Percentiles rank a stretch among this genome's conserved stretches.
phyloP scores from a whole-genome alignment of 2,329 filamentous ascomycete genomes.

The Tothia fuscella region DNA sequence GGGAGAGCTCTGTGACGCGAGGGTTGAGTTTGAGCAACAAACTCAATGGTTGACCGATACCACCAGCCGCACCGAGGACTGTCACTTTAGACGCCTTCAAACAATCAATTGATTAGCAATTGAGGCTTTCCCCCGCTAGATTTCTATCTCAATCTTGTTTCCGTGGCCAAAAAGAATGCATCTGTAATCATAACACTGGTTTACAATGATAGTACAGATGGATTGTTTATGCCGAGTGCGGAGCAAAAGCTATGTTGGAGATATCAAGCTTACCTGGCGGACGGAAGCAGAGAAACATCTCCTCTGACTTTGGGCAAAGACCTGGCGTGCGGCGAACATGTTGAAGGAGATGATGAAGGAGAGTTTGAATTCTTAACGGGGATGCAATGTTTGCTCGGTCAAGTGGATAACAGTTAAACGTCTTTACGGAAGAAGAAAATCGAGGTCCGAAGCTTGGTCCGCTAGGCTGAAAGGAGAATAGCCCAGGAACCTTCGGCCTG shows the following conservation, averaged over 20 bases:
- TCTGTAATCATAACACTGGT: conserved; percentile 17
- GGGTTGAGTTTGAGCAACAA: conserved; percentile 98
- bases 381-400: too few species aligned
- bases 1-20: conserved; percentile 80
- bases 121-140: too few species aligned
- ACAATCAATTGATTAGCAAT: conserved; percentile 17
- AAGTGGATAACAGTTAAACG: too few species aligned
- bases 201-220: conserved; percentile 3
- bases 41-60: conserved; percentile 96
- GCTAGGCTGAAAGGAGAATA: too few species aligned
- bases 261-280: conserved; percentile 32
- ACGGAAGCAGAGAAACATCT: conserved; percentile 41
- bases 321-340: conserved; percentile 59
- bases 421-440: too few species aligned
- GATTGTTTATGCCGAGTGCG: background rate
- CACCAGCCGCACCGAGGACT: conserved; percentile 91
- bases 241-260: background rate
- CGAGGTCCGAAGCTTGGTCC: too few species aligned
- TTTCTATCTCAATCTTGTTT: too few species aligned
- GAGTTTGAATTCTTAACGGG: too few species aligned
- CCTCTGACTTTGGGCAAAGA: conserved; percentile 38
- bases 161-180: background rate
- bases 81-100: conserved; percentile 87
- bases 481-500: too few species aligned
- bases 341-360: background rate